A percentile compares a stretch with the other conserved stretches of the same genome.
Evolutionary conservation across 2,329 filamentous ascomycete genomes (phyloP).

Genomic region (Hypoxylon sp.): DNA sequence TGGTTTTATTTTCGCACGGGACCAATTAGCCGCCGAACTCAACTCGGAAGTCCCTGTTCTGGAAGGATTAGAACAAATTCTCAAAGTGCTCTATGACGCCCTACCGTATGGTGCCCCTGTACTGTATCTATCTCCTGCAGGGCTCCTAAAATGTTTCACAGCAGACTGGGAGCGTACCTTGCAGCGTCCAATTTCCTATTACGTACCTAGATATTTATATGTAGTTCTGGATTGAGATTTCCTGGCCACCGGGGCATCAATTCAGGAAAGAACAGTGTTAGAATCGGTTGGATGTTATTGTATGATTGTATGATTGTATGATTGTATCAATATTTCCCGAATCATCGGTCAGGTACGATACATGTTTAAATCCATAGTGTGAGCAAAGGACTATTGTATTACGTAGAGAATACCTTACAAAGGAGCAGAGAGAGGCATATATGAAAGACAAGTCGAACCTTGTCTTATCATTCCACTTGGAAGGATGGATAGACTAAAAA

Average conservation of each 20-base stretch:
- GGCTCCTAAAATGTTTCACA: conserved; percentile 21
- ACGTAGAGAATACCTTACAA: too few species aligned
- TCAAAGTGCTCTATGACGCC: conserved; percentile 22
- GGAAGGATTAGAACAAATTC: conserved; percentile 44
- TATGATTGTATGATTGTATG: too few species aligned
- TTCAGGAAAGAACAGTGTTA: background rate
- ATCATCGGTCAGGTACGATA: conserved; percentile 1
- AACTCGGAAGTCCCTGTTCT: conserved; percentile 32
- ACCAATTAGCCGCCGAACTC: conserved; percentile 29
- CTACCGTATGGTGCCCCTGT: conserved; percentile 14
- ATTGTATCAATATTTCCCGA: background rate
- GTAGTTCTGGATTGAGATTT: too few species aligned
- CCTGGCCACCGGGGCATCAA: background rate
- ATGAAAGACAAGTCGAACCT: too few species aligned
- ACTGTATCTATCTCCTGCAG: conserved; percentile 11
- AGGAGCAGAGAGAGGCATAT: too few species aligned
- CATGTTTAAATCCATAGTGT: background rate
- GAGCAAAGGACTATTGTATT: too few species aligned
- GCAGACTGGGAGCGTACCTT: conserved; percentile 4
- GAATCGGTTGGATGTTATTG: too few species aligned
- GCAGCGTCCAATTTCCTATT: too few species aligned
- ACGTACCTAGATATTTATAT: too few species aligned
- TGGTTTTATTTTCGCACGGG: conserved; percentile 12
- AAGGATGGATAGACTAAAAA: too few species aligned
- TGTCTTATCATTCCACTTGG: too few species aligned